Base-by-base conservation (phyloP, 441 rosid genomes). In the Eruca vesicaria region DNA sequence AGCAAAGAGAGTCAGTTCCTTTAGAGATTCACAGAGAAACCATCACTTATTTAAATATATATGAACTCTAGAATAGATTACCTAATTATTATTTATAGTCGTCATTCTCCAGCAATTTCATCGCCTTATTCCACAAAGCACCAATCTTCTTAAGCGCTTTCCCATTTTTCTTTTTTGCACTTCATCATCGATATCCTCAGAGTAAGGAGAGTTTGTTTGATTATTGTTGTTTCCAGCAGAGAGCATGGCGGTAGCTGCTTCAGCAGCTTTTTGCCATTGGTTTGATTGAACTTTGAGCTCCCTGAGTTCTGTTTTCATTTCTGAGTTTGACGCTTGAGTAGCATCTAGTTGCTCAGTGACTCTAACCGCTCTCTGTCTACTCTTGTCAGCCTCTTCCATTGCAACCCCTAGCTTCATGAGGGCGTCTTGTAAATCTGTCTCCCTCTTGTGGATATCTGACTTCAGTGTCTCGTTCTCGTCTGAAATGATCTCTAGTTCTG, bases 181-280 rank as follows among this genome's bases (percentile, higher is more conserved):
- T 6, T 84, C 90, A 43, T 83, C 82, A 1, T 86, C 86, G 5
- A 75, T 77, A 50, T 86, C 88, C 68, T 85, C 86, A 3, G 88
- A 11, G 77, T 76, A 91, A 8, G 90, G 94, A 3, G 87, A 80
- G 57, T 71, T 69, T 2, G 77, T 75, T 41, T 85, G 72, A 50
- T 81, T 78, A 60, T 82, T 83, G 80, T 86, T 82, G 57, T 80
- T 83, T 57, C 87, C 89, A 5, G 82, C 79, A 23, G 95, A 85
- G 77, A 87, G 86, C 89, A 88, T 84, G 1, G 90, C 78, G 0
- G 90, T 86, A 9, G 96, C 96, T n/a, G 90, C 90, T 69, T 90
- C 96, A 1, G 91, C 91, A 73, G 93, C 96, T 82, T 86, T 87
- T 81, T 91, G 85, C 93, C 90, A 90, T 78, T 88, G 93, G 52